Evolutionary conservation across 2,329 filamentous ascomycete species (phyloP).

Genomic region (Apiospora rasikravindrae): DNA sequence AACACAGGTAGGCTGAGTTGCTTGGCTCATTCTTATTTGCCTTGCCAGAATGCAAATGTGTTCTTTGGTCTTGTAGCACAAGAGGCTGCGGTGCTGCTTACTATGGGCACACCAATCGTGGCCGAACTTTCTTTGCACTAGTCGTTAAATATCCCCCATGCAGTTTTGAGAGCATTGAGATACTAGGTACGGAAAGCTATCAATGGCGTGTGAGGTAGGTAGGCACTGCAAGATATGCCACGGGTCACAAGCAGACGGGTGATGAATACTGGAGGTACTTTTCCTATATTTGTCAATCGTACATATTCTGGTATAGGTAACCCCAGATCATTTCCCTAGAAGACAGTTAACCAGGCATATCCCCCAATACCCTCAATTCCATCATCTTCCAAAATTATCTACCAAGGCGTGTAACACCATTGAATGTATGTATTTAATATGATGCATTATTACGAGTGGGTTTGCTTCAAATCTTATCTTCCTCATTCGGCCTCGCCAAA

Average conservation of each 20-base stretch:
- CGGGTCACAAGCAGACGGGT: background rate
- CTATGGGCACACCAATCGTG: background rate
- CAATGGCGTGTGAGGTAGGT: too few species aligned
- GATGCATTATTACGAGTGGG: background rate
- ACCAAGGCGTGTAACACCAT: background rate
- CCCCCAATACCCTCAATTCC: background rate
- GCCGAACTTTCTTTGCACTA: background rate
- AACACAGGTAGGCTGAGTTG: background rate
- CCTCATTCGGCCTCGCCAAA: background rate
- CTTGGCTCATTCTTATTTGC: background rate
- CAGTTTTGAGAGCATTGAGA: background rate
- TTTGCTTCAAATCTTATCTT: background rate
- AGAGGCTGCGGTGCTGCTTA: background rate
- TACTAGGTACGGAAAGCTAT: background rate
- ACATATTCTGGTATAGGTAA: slow-evolving; percentile 1
- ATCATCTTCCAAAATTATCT: background rate
- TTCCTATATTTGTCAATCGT: background rate
- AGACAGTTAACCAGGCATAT: background rate
- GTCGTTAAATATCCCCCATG: background rate
- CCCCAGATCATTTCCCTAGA: background rate
- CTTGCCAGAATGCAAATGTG: background rate
- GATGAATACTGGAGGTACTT: background rate
- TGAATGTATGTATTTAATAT: background rate
- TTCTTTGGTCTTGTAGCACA: background rate
- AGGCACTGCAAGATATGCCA: background rate